Base-by-base conservation (phyloP, 805 yeast species). In the Saccharomyces eubayanus region DNA sequence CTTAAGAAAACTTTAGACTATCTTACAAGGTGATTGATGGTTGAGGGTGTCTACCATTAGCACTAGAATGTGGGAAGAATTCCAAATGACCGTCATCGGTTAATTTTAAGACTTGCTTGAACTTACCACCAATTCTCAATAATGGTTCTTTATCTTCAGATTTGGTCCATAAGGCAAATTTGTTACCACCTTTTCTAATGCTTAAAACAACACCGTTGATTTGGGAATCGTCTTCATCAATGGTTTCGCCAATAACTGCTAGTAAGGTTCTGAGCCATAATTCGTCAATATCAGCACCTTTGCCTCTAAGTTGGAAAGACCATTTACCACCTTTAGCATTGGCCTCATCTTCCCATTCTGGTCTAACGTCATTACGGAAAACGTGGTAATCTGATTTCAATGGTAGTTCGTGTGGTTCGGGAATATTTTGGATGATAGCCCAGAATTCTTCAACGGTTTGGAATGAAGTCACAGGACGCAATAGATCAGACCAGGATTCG, bases 401-500 rank as follows among this genome's bases (percentile, higher is more conserved):
- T 63, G 98, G 98, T 69, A 94, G 79, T 69, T 90, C 96, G 58
- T 83, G 82, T 51, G 96, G 96, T 64, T 83, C 83, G 61, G 98
- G 98, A 63, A 94, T 85, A 46, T 95, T 87, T 73, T 94, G 91
- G 78, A 83, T 87, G 61, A 92, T 86, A 28, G 98, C 99, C 99
- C 99, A 94, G 77, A 94, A 94, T 72, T 92, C 97, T 77, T 94
- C 99, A 51, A 94, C 98, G n/a, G 96, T 83, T 53, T 84, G 80
- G 65, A 94, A 89, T 27, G 95, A 82, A 62, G 90, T 92, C 51
- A 94, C 95, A 54, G 96, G 95, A 76, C 90, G 90, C 67, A 94
- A 79, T 60, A 90, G 79, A 67, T 91, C 96, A 53, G 89, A 81
- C 98, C 98, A 92, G 65, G 89, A 83, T 74, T 89, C 96, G 60